These are phyloP conservation scores for Colletotrichum sp. DNA, from an alignment of 2,329 filamentous ascomycete species.

Conservation along the genomic window DNA sequence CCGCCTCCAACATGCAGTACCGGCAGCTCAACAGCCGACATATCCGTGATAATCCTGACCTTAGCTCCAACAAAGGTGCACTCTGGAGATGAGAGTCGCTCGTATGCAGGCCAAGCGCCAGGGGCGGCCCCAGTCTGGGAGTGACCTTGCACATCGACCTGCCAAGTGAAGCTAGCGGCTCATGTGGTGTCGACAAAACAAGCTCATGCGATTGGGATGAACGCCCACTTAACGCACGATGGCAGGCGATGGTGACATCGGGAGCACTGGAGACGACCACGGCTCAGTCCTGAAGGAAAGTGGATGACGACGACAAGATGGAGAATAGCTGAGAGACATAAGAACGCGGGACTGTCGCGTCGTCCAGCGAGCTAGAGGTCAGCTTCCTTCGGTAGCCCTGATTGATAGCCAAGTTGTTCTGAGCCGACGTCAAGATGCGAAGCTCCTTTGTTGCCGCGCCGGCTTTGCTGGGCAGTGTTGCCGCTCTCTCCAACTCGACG, in stretches of 20 bases:
- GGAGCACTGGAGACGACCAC: not conserved
- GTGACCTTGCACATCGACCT: not conserved
- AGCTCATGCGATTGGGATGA: not conserved
- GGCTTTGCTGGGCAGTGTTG: not conserved
- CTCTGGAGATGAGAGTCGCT: not conserved
- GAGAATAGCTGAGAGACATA: not conserved
- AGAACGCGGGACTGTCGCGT: not conserved
- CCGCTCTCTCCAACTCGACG: not conserved
- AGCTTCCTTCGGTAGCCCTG: not conserved
- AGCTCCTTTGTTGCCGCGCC: not conserved
- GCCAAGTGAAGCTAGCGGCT: conserved; percentile 11
- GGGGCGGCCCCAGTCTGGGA: not conserved
- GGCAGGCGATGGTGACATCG: not conserved
- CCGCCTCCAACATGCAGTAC: not conserved
- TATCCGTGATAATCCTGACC: not conserved
- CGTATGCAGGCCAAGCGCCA: not conserved
- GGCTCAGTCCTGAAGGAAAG: not conserved
- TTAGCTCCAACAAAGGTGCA: not conserved
- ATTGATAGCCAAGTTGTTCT: not conserved
- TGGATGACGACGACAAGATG: not conserved
- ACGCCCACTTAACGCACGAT: not conserved
- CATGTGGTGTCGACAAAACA: not conserved
- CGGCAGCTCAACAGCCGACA: not conserved
- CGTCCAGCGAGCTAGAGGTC: not conserved
- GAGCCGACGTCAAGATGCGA: not conserved